These are phyloP conservation scores for Phytopythium chamaehyphon DNA, from an alignment of 352 stramenopile species.

Conservation along the genomic window DNA sequence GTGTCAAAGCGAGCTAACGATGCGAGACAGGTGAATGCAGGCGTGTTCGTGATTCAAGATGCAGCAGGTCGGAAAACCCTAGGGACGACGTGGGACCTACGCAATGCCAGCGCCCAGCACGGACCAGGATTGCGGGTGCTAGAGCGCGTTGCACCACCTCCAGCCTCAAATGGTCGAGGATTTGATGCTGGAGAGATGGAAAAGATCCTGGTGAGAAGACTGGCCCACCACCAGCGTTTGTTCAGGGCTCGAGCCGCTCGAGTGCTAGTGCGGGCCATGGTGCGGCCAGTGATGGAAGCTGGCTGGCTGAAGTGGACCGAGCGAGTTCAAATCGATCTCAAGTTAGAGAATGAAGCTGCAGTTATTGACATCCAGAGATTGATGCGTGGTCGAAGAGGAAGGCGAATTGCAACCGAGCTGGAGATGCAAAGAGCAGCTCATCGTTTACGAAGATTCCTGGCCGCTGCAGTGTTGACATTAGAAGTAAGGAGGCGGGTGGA, in stretches of 20 bases:
- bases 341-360: no score
- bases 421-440: constrained; percentile 29
- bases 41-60: constrained; percentile 66
- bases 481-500: constrained; percentile 3
- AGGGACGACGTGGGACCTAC: constrained; percentile 70
- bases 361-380: no score
- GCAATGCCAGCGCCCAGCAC: constrained; percentile 44
- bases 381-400: no score
- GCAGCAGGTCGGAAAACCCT: constrained; percentile 55
- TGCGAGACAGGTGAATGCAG: constrained; percentile 44
- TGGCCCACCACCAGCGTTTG: constrained; percentile 30
- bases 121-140: constrained; percentile 55
- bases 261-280: constrained; percentile 27
- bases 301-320: constrained; percentile 34
- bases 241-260: constrained; percentile 26
- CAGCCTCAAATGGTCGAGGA: neutral
- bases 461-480: constrained; percentile 17
- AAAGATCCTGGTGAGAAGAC: constrained; percentile 25
- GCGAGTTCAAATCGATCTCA: no score
- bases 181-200: constrained; percentile 66
- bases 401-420: constrained; percentile 18
- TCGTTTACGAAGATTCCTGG: constrained; percentile 29
- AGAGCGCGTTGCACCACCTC: constrained; percentile 32
- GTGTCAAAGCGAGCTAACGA: neutral
- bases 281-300: constrained; percentile 24